phyloP scores from a whole-genome alignment of 2,329 filamentous ascomycete genomes.

The Aspergillus vadensis region DNA sequence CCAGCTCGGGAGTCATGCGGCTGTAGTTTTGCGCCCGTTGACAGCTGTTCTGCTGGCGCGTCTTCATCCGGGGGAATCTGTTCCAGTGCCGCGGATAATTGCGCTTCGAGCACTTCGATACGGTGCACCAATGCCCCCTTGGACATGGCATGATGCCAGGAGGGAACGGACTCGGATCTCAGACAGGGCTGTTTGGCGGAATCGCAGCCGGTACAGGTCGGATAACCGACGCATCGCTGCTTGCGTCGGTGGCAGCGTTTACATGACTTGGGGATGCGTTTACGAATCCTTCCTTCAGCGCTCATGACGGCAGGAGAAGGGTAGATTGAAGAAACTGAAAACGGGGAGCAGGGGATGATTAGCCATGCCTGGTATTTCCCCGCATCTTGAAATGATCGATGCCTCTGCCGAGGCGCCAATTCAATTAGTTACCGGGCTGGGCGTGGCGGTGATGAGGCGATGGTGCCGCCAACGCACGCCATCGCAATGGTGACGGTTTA shows the following conservation, averaged over 20 bases:
- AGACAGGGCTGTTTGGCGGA: constrained; percentile 23
- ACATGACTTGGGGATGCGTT: constrained; percentile 28
- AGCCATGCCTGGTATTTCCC: neutral
- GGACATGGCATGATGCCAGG: constrained; percentile 31
- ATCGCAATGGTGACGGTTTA: neutral
- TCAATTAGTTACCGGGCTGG: neutral
- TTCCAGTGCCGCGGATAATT: constrained; percentile 15
- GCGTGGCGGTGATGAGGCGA: neutral
- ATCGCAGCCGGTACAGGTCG: constrained; percentile 25
- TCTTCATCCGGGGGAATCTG: neutral
- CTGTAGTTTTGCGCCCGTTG: neutral
- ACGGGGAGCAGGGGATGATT: neutral
- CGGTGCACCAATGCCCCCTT: constrained; percentile 25
- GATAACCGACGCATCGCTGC: constrained; percentile 27
- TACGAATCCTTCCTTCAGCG: constrained; percentile 17
- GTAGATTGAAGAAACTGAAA: too few relatives aligned
- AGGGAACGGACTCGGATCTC: constrained; percentile 22
- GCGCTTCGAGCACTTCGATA: constrained; percentile 24
- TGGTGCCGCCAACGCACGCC: neutral
- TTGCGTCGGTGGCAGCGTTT: constrained; percentile 28
- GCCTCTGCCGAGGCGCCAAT: neutral
- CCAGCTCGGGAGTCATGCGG: neutral
- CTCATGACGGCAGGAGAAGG: constrained; percentile 6
- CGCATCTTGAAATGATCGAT: neutral
- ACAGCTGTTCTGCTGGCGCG: neutral